Conservation (phyloP, 2,329 filamentous ascomycete genomes). For the Cladorrhinum sp. region DNA sequence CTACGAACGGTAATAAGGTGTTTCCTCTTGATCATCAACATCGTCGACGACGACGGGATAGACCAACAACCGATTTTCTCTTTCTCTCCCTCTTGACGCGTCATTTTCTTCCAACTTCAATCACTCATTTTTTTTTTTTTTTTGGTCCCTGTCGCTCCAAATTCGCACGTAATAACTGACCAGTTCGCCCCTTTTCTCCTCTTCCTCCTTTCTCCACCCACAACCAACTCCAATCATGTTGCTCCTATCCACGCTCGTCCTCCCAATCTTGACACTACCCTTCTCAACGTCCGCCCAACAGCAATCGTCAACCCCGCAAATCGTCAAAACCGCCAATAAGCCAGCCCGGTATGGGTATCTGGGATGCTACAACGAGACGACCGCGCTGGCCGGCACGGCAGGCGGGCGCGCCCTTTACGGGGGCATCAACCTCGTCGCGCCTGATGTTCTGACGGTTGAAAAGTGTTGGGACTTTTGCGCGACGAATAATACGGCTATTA, state of each 20-base stretch:
- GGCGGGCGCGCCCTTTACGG: constrained; percentile 44
- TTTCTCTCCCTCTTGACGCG: not conserved
- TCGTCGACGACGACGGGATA: not conserved
- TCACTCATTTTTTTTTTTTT: not conserved
- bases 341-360: constrained; percentile 36
- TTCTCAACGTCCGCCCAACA: not conserved
- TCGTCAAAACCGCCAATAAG: not conserved
- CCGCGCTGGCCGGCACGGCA: constrained; percentile 40
- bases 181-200: too few species aligned
- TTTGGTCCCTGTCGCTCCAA: too few species aligned
- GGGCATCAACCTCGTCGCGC: constrained; percentile 39
- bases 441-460: constrained; percentile 50
- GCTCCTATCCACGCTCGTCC: too few species aligned
- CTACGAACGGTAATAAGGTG: too few species aligned
- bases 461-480: constrained; percentile 51
- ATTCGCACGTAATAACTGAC: too few species aligned
- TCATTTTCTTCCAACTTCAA: not conserved
- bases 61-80: too few species aligned
- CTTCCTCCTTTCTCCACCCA: too few species aligned
- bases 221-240: too few species aligned
- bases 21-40: not conserved
- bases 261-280: too few species aligned
- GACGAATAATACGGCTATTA: constrained; percentile 27
- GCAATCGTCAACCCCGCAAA: not conserved
- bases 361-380: constrained; percentile 61